Conservation (phyloP, 345 rosid genomes). For the Luvunga scandens region DNA sequence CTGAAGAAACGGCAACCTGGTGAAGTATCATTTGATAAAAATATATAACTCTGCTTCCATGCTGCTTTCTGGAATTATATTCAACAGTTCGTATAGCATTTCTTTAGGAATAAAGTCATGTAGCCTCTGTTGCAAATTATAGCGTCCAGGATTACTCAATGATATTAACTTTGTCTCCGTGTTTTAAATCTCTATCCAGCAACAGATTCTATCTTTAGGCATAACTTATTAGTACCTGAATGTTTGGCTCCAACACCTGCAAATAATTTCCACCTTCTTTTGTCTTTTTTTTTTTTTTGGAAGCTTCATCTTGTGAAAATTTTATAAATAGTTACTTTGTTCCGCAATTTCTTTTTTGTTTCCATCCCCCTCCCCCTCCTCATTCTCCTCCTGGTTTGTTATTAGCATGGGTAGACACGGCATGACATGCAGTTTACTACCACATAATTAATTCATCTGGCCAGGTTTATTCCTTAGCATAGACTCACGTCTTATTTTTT, state of each 20-base stretch:
- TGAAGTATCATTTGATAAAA: conserved; percentile 19
- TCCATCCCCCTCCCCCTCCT: not conserved
- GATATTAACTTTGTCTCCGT: not conserved
- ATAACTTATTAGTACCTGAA: not conserved
- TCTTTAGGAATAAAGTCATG: not conserved
- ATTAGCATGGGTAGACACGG: not conserved
- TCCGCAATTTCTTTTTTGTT: not conserved
- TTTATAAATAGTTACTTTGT: not conserved
- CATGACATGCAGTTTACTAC: not conserved
- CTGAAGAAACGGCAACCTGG: conserved; percentile 92
- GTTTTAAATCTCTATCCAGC: not conserved
- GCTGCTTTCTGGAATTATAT: not conserved
- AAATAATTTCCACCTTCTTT: not conserved
- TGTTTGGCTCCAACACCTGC: not conserved
- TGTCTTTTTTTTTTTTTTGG: not conserved
- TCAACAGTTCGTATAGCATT: not conserved
- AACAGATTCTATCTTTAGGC: not conserved
- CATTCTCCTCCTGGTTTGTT: not conserved
- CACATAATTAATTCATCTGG: not conserved
- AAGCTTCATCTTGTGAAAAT: too few relatives aligned
- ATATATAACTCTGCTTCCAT: not conserved
- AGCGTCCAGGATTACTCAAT: not conserved
- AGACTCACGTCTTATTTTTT: not conserved
- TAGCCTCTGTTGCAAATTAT: not conserved
- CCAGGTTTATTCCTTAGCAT: not conserved